phyloP scores from a whole-genome alignment of 768 basidiomycete genomes.

The Dioszegia crocea region DNA sequence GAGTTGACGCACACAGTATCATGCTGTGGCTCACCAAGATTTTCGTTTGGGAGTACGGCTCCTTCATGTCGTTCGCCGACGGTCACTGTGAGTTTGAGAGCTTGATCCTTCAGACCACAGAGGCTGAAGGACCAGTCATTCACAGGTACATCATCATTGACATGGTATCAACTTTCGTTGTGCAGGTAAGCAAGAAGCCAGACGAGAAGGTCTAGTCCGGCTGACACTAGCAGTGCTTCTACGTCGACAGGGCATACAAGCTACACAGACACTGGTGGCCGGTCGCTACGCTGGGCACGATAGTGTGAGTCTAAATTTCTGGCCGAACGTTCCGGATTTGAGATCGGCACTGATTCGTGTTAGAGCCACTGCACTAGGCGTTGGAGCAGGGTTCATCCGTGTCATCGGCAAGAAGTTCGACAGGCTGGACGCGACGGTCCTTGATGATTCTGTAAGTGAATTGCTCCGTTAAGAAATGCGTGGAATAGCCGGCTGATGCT shows the following conservation, averaged over 20 bases:
- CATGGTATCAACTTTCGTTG: conserved; percentile 3
- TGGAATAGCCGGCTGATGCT: no score
- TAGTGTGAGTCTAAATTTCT: conserved; percentile 5
- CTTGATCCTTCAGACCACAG: no score
- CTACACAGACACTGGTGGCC: conserved; percentile 8
- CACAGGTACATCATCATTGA: neutral
- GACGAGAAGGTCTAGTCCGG: neutral
- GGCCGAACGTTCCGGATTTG: no score
- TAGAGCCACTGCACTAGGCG: neutral
- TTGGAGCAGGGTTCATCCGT: conserved; percentile 1
- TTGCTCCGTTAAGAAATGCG: no score
- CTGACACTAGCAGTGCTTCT: neutral
- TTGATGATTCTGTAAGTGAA: no score
- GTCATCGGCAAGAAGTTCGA: conserved; percentile 2
- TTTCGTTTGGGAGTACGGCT: neutral
- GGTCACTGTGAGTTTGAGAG: neutral
- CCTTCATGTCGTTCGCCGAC: neutral
- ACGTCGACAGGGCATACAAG: conserved; percentile 3
- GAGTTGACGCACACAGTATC: neutral
- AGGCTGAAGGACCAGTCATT: neutral
- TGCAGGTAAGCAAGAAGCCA: neutral
- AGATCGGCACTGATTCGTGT: neutral
- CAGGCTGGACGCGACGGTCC: neutral
- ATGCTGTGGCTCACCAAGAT: conserved; percentile 1
- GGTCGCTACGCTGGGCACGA: neutral